Conservation (phyloP, 2,329 filamentous ascomycete genomes). For the Stagonosporopsis vannaccii region DNA sequence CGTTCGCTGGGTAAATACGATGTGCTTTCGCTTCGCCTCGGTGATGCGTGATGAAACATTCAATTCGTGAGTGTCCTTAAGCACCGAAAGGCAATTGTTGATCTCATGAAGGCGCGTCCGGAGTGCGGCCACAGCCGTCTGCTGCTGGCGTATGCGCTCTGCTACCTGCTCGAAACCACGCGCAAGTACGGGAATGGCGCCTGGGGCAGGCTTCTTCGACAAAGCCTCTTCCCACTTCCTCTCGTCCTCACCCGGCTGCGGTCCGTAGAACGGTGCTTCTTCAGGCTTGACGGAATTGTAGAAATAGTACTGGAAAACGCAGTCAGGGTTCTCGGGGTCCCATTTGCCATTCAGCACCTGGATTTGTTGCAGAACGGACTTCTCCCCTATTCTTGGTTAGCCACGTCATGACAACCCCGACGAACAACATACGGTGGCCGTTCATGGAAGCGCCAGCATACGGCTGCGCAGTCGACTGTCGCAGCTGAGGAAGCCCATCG, state of each 20-base stretch:
- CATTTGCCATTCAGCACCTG: conserved; percentile 74
- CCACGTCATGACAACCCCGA: background rate
- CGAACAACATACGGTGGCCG: conserved; percentile 37
- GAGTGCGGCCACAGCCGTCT: conserved; percentile 71
- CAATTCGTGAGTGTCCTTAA: conserved; percentile 79
- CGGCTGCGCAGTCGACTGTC: conserved; percentile 38
- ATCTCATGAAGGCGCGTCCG: conserved; percentile 79
- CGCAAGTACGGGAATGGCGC: conserved; percentile 78
- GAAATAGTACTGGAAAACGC: conserved; percentile 82
- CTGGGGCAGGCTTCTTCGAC: conserved; percentile 76
- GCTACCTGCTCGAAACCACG: conserved; percentile 76
- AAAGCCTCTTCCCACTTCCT: conserved; percentile 86
- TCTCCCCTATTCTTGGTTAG: conserved; percentile 62
- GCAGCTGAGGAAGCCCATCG: conserved; percentile 45
- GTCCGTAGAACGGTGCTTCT: conserved; percentile 78
- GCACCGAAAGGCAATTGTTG: conserved; percentile 74
- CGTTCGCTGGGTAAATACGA: conserved; percentile 74
- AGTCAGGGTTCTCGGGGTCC: conserved; percentile 72
- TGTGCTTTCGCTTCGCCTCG: conserved; percentile 75
- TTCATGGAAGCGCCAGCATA: conserved; percentile 37
- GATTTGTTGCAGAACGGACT: conserved; percentile 78
- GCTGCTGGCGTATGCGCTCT: conserved; percentile 75
- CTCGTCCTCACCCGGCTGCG: conserved; percentile 73
- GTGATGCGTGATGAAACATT: conserved; percentile 76
- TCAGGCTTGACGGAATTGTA: conserved; percentile 84